phyloP scores from a whole-genome alignment of 108 stramenopile species.

The Fragilariopsis cylindrus region DNA sequence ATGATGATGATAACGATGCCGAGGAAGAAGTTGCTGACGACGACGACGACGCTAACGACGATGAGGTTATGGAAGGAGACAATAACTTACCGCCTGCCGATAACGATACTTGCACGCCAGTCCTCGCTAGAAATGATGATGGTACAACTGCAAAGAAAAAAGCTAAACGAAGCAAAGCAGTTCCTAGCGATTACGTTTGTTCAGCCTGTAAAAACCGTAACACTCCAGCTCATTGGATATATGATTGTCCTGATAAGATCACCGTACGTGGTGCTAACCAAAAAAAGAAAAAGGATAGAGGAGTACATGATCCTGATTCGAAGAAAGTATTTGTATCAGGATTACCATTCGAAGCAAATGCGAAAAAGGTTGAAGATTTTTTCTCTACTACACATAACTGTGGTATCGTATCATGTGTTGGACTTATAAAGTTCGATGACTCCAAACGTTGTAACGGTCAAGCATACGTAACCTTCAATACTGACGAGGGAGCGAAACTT shows the following conservation, averaged over 20 bases:
- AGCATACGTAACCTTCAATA: constrained; percentile 75
- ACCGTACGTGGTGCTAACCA: constrained; percentile 68
- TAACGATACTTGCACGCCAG: background rate
- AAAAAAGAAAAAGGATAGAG: constrained; percentile 59
- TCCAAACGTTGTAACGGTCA: constrained; percentile 84
- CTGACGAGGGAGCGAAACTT: constrained; percentile 56
- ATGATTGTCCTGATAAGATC: constrained; percentile 85
- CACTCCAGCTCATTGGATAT: constrained; percentile 82
- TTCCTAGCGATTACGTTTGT: constrained; percentile 83
- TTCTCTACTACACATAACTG: constrained; percentile 48
- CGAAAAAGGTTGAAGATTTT: constrained; percentile 54
- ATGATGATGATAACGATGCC: constrained; percentile 27
- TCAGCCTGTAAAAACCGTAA: constrained; percentile 80
- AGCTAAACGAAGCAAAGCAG: constrained; percentile 70
- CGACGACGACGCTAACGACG: constrained; percentile 28
- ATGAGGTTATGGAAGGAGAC: constrained; percentile 6
- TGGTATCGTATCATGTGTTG: constrained; percentile 61
- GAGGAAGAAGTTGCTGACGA: constrained; percentile 22
- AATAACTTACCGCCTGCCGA: background rate
- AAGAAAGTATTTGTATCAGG: constrained; percentile 85
- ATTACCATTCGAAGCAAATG: constrained; percentile 74
- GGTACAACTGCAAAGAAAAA: constrained; percentile 47
- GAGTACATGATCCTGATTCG: constrained; percentile 66
- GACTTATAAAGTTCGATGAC: constrained; percentile 78
- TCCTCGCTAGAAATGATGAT: background rate